A percentile compares a stretch with the other conserved stretches of the same genome.
These are phyloP conservation scores for Scleroderma bovista DNA, from an alignment of 768 basidiomycete genomes.

Conservation along the genomic window DNA sequence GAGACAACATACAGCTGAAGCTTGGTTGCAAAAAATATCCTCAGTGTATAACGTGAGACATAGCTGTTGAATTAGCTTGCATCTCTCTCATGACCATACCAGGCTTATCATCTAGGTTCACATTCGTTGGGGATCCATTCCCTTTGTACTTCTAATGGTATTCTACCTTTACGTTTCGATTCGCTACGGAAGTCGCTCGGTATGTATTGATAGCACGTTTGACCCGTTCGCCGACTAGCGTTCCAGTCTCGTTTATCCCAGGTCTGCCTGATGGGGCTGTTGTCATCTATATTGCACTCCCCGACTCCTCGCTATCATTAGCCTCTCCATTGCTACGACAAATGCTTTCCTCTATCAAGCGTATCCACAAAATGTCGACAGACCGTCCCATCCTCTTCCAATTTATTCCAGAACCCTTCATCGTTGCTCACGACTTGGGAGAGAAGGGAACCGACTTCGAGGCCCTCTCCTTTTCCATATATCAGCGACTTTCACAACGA, in stretches of 20 bases:
- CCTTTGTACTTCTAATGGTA: conserved; percentile 45
- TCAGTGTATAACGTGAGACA: conserved; percentile 53
- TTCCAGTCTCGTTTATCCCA: conserved; percentile 45
- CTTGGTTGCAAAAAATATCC: conserved; percentile 55
- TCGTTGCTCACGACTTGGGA: conserved; percentile 32
- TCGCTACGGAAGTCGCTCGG: conserved; percentile 65
- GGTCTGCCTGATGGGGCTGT: conserved; percentile 39
- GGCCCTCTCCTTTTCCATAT: conserved; percentile 57
- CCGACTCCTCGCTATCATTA: conserved; percentile 54
- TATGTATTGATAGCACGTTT: conserved; percentile 21
- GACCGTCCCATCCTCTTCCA: conserved; percentile 58
- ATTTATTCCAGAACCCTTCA: conserved; percentile 62
- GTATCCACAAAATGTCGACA: conserved; percentile 42
- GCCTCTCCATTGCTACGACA: conserved; percentile 65
- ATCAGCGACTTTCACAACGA: conserved; percentile 61
- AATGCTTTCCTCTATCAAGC: conserved; percentile 58
- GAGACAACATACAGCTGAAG: conserved; percentile 42
- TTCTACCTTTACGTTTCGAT: conserved; percentile 62
- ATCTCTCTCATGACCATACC: conserved; percentile 8
- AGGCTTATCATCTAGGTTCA: conserved; percentile 61
- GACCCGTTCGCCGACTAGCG: conserved; percentile 1
- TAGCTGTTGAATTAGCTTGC: background rate
- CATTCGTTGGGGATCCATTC: conserved; percentile 48
- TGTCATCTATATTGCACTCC: conserved; percentile 67
- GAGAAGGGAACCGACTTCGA: conserved; percentile 26